Evolutionary conservation across 2,329 filamentous ascomycete species (phyloP).

Genomic region (Fusarium ramigenum): DNA sequence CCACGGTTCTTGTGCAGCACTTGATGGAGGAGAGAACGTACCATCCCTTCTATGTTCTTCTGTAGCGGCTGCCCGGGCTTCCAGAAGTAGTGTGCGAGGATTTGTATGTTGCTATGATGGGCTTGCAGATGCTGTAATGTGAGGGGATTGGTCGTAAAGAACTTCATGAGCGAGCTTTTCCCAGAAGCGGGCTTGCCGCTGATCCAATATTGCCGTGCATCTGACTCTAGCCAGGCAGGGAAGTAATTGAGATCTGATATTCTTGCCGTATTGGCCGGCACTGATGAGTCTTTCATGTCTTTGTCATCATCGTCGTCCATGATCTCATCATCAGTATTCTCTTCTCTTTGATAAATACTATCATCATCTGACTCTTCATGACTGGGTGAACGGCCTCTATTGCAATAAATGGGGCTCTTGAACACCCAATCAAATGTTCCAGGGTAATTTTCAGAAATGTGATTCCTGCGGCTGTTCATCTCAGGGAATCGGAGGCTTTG

Average conservation of each 20-base stretch:
- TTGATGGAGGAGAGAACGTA: accelerated
- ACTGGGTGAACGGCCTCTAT: too few relatives aligned
- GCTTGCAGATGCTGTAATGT: accelerated
- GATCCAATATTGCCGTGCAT: accelerated
- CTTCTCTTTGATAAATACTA: too few relatives aligned
- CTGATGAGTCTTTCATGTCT: too few relatives aligned
- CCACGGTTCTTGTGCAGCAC: accelerated
- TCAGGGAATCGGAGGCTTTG: neutral
- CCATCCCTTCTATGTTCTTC: accelerated
- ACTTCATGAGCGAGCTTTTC: neutral
- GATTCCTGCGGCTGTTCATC: neutral
- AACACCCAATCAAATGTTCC: neutral
- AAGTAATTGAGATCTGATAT: accelerated
- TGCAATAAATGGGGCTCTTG: accelerated
- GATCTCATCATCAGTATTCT: too few relatives aligned
- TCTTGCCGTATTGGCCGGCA: neutral
- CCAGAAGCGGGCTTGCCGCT: neutral
- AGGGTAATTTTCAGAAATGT: neutral
- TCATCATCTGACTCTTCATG: too few relatives aligned
- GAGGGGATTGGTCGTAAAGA: accelerated
- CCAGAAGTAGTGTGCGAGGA: neutral
- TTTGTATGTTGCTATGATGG: accelerated
- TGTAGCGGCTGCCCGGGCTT: neutral
- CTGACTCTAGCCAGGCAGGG: neutral
- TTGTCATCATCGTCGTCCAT: too few relatives aligned